Conservation (phyloP, 345 rosid genomes). For the Leavenworthia alabamica region DNA sequence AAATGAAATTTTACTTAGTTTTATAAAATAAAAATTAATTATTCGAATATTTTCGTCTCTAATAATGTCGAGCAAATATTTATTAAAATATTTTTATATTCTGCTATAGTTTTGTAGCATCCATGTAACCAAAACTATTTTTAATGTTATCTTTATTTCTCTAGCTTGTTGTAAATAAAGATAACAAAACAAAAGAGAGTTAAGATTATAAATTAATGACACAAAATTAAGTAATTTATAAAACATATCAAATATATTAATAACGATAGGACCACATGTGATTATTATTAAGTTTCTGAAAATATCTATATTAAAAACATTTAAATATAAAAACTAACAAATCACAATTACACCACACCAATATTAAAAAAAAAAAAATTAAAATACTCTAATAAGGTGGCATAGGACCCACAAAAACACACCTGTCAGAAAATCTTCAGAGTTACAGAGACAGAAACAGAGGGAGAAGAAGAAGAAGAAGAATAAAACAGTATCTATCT, state of each 20-base stretch:
- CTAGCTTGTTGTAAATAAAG: too few relatives aligned
- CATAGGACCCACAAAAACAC: conserved; percentile 32
- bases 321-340: conserved; percentile 30
- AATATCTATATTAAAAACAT: background rate
- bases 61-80: too few relatives aligned
- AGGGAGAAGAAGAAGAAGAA: conserved; percentile 20
- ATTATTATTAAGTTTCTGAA: conserved; percentile 15
- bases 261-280: background rate
- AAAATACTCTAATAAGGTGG: background rate
- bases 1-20: too few relatives aligned
- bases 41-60: too few relatives aligned
- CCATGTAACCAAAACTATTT: too few relatives aligned
- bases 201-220: too few relatives aligned
- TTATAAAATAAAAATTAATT: too few relatives aligned
- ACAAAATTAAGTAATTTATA: too few relatives aligned
- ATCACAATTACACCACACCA: conserved; percentile 32
- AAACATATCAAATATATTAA: background rate
- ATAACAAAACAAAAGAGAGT: too few relatives aligned
- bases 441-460: conserved; percentile 26
- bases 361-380: background rate
- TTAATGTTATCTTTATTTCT: too few relatives aligned
- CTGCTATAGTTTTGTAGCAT: background rate
- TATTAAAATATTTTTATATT: background rate
- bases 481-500: conserved; percentile 19
- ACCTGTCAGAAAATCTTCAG: conserved; percentile 37